phyloP scores from a whole-genome alignment of 257 asterid genomes.

The Penstemon barbatus region DNA sequence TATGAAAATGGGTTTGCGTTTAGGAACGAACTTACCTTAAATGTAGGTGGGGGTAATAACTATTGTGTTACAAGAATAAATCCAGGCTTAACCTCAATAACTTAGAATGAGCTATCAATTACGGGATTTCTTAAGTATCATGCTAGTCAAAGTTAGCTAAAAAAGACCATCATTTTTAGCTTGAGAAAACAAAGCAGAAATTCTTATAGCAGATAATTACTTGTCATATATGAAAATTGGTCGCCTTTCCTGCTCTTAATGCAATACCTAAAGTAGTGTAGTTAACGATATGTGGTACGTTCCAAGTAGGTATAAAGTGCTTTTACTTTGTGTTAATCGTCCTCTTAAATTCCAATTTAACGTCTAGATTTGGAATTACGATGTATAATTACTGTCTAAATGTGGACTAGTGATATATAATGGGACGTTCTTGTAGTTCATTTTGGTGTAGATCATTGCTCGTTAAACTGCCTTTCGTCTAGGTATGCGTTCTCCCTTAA shows the following conservation, averaged over 20 bases:
- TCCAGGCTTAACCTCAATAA: background rate
- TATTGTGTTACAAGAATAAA: background rate
- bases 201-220: background rate
- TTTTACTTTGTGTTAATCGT: background rate
- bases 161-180: conserved; percentile 2
- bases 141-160: conserved; percentile 1
- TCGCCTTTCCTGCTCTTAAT: background rate
- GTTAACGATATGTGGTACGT: background rate
- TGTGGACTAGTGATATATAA: background rate
- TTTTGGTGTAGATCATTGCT: background rate
- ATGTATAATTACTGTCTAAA: background rate
- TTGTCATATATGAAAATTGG: background rate
- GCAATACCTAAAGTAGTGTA: background rate
- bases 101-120: background rate
- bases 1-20: conserved; percentile 3
- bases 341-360: conserved; percentile 8
- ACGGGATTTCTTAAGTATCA: conserved; percentile 1
- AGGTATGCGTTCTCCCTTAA: background rate
- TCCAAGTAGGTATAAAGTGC: background rate
- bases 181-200: background rate
- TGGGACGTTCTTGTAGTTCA: background rate
- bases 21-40: background rate
- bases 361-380: background rate
- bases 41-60: background rate
- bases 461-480: conserved; percentile 1